Conservation (phyloP, 371 early-diverging fungal species). For the Zychaea mexicana region DNA sequence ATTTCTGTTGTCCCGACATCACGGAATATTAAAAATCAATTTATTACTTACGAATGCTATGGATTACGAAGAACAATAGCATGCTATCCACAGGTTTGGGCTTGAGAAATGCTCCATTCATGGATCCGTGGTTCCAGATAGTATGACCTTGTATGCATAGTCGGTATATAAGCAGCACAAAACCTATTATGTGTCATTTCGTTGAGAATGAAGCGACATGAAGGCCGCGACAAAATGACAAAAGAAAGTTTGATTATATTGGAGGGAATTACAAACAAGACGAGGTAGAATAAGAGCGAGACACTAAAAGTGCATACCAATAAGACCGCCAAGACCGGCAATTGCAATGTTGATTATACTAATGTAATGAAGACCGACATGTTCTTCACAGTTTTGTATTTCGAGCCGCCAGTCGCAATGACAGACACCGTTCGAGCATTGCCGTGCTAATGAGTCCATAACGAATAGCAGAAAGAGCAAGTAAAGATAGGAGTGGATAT, state of each 20-base stretch:
- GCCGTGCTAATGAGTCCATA: conserved; percentile 14
- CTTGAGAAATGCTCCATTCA: conserved; percentile 15
- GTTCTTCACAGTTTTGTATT: conserved; percentile 23
- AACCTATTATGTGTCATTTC: conserved; percentile 11
- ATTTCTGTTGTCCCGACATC: not conserved
- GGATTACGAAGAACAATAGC: conserved; percentile 20
- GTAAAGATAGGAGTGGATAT: not conserved
- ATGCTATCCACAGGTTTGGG: conserved; percentile 31
- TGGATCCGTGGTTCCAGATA: conserved; percentile 14
- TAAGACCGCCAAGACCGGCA: conserved; percentile 21
- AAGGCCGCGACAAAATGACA: too few relatives aligned
- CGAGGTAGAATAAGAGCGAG: not conserved
- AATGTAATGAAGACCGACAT: conserved; percentile 20
- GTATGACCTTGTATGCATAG: conserved; percentile 16
- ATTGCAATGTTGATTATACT: conserved; percentile 28
- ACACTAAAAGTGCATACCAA: conserved; percentile 14
- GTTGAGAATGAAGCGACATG: too few relatives aligned
- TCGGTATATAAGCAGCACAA: conserved; percentile 15
- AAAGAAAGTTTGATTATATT: too few relatives aligned
- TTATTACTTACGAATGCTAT: conserved; percentile 19
- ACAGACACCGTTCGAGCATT: conserved; percentile 23
- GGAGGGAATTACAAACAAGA: too few relatives aligned
- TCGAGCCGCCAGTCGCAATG: conserved; percentile 39
- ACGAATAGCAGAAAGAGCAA: not conserved
- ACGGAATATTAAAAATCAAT: not conserved